These are phyloP conservation scores for Prunus dulcis DNA, from an alignment of 306 rosid species.

Conservation along the genomic window DNA sequence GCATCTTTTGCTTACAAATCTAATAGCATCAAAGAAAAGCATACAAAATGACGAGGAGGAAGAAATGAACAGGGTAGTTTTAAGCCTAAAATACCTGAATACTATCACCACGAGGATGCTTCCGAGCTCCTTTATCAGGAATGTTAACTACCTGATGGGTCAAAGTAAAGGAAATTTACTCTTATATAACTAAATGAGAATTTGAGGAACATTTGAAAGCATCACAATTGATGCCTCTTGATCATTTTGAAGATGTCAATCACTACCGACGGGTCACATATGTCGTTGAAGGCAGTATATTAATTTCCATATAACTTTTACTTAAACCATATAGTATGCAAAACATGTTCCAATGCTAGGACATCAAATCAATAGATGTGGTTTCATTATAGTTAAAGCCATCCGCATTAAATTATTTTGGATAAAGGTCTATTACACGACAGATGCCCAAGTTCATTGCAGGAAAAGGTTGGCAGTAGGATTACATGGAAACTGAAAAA, in stretches of 20 bases:
- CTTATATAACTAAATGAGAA: background rate
- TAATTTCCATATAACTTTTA: background rate
- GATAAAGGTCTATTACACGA: background rate
- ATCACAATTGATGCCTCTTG: background rate
- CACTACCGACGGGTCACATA: background rate
- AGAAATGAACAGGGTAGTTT: background rate
- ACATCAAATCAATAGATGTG: background rate
- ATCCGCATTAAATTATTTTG: background rate
- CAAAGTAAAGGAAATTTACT: background rate
- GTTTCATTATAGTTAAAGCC: background rate
- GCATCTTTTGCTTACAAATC: background rate
- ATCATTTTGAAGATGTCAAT: background rate
- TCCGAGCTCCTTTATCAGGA: slow-evolving; percentile 64
- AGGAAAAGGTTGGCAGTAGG: background rate
- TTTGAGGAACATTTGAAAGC: background rate
- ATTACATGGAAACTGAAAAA: background rate
- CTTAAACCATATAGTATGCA: background rate
- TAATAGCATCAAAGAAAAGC: background rate
- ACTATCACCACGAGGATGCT: slow-evolving; percentile 50
- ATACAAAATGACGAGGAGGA: background rate
- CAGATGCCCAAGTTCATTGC: background rate
- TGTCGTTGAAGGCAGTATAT: background rate
- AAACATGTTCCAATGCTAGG: background rate
- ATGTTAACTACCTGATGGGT: slow-evolving; percentile 53
- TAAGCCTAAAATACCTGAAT: slow-evolving; percentile 42